Conservation (phyloP, 2,329 filamentous ascomycete genomes). For the Fusarium kyushuense region DNA sequence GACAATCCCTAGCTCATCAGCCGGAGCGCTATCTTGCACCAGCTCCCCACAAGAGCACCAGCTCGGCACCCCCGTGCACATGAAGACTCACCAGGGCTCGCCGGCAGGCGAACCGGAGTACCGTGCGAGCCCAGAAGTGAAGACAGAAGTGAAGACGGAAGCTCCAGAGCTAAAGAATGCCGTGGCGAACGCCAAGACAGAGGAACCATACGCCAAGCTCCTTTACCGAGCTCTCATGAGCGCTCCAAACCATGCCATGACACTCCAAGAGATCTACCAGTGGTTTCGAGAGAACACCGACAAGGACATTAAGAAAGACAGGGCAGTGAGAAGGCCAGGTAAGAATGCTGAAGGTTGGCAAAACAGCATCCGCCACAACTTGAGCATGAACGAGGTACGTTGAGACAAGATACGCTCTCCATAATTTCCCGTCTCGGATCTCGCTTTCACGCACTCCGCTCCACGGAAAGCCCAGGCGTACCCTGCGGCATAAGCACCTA, state of each 20-base stretch:
- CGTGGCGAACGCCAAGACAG: conserved; percentile 48
- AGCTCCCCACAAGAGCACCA: conserved; percentile 39
- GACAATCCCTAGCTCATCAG: conserved; percentile 26
- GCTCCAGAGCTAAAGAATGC: conserved; percentile 16
- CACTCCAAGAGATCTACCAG: conserved; percentile 86
- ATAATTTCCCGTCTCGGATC: conserved; percentile 30
- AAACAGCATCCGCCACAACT: conserved; percentile 94
- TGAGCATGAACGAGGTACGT: conserved; percentile 92
- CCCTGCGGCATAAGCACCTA: conserved; percentile 21
- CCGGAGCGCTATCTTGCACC: conserved; percentile 33
- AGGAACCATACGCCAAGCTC: conserved; percentile 83
- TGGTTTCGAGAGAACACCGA: conserved; percentile 89
- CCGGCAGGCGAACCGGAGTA: conserved; percentile 12
- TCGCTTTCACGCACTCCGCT: conserved; percentile 8
- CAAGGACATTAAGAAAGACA: conserved; percentile 77
- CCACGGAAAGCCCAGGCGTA: conserved; percentile 17
- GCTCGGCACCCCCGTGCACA: conserved; percentile 30
- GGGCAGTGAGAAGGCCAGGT: conserved; percentile 29
- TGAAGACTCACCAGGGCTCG: conserved; percentile 25
- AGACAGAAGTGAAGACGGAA: conserved; percentile 28
- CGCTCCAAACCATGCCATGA: conserved; percentile 75
- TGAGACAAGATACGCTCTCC: conserved; percentile 16
- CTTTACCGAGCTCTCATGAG: conserved; percentile 82
- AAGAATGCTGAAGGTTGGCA: conserved; percentile 78
- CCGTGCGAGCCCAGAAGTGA: conserved; percentile 24